These are phyloP conservation scores for Suhomyces atakaporum DNA, from an alignment of 1,139 yeast species.

Conservation along the genomic window DNA sequence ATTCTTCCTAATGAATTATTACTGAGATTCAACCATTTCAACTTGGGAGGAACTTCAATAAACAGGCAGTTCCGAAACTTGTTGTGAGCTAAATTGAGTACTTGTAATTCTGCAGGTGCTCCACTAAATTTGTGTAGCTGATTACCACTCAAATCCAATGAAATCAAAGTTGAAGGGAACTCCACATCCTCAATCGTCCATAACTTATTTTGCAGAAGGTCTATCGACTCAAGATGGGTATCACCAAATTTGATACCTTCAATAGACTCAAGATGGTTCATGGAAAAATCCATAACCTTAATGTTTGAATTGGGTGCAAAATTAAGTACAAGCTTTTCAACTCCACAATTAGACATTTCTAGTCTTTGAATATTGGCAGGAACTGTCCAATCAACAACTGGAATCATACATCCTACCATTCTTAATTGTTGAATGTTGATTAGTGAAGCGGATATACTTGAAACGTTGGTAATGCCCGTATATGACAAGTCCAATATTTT, in stretches of 20 bases:
- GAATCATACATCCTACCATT: constrained; percentile 5
- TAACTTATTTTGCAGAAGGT: constrained; percentile 14
- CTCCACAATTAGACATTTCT: constrained; percentile 7
- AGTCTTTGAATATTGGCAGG: constrained; percentile 7
- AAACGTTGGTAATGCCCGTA: constrained; percentile 5
- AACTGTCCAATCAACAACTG: constrained; percentile 2
- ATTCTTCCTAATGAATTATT: constrained; percentile 10
- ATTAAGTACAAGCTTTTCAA: constrained; percentile 3
- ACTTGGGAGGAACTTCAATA: constrained; percentile 5
- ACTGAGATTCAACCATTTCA: constrained; percentile 9
- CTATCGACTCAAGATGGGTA: constrained; percentile 4
- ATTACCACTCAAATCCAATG: constrained; percentile 11
- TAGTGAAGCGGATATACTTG: neutral
- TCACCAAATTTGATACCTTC: constrained; percentile 4
- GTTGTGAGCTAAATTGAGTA: constrained; percentile 12
- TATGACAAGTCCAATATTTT: constrained; percentile 1
- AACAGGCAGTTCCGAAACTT: constrained; percentile 4
- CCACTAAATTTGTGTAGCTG: constrained; percentile 4
- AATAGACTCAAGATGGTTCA: constrained; percentile 9
- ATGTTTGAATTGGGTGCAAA: constrained; percentile 8
- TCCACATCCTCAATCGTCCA: constrained; percentile 2
- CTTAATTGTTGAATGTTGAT: constrained; percentile 1
- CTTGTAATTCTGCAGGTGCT: neutral
- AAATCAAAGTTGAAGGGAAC: constrained; percentile 5
- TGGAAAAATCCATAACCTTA: constrained; percentile 9